A percentile compares a stretch with the other conserved stretches of the same genome.
Conservation (phyloP, 163 green algal species). For the Chlamydomonas reinhardtii region DNA sequence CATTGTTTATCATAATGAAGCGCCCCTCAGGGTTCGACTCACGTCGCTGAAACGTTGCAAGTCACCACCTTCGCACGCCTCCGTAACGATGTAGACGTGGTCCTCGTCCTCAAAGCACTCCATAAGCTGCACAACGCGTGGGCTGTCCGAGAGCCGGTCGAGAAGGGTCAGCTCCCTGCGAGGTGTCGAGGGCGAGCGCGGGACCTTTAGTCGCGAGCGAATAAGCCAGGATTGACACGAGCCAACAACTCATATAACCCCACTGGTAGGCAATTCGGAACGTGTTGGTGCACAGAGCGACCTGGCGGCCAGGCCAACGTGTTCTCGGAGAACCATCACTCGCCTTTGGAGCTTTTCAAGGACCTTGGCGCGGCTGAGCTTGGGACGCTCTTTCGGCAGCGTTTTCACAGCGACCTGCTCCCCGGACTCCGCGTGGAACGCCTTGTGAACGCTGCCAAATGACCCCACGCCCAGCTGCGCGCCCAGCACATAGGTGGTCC, state of each 20-base stretch:
- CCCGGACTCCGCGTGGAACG: slow-evolving; percentile 55
- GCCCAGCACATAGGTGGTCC: slow-evolving; percentile 32
- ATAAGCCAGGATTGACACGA: too few relatives aligned
- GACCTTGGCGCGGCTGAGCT: slow-evolving; percentile 69
- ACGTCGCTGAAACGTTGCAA: slow-evolving; percentile 76
- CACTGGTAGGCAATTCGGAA: too few relatives aligned
- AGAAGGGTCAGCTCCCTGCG: slow-evolving; percentile 66
- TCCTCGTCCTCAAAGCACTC: slow-evolving; percentile 71
- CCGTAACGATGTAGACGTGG: slow-evolving; percentile 73
- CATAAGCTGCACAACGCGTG: slow-evolving; percentile 68
- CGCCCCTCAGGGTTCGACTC: not conserved
- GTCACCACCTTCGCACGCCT: slow-evolving; percentile 78
- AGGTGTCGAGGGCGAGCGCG: too few relatives aligned
- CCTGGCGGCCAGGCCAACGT: too few relatives aligned
- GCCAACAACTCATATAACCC: too few relatives aligned
- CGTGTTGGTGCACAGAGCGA: too few relatives aligned
- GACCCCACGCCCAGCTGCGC: slow-evolving; percentile 59
- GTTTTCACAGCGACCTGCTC: slow-evolving; percentile 47
- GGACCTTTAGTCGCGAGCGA: too few relatives aligned
- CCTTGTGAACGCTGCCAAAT: slow-evolving; percentile 67
- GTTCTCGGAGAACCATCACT: not conserved
- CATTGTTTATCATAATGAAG: too few relatives aligned
- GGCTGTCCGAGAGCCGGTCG: slow-evolving; percentile 58
- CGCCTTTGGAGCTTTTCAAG: slow-evolving; percentile 73
- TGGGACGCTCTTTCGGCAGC: slow-evolving; percentile 62